Conservation (phyloP, 2,329 filamentous ascomycete species). For the Rutstroemia sydowiana region DNA sequence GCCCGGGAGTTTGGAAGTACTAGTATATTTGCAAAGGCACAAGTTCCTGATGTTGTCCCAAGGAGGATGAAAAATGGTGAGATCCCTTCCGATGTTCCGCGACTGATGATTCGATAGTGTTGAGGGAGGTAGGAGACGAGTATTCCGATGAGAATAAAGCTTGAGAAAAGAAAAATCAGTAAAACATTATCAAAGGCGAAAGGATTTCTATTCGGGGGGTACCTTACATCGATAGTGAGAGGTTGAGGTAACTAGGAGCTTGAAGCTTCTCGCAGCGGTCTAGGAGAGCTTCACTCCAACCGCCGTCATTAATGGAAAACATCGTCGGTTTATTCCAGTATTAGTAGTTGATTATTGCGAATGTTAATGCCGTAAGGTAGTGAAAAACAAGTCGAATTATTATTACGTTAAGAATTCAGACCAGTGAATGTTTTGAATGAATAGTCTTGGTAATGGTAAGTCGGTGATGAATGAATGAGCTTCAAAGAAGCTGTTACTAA, state of each 20-base stretch:
- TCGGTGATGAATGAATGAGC: background rate
- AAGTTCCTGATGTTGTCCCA: conserved; percentile 84
- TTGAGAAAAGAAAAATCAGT: conserved; percentile 5
- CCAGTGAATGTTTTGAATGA: too few relatives aligned
- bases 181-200: background rate
- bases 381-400: too few relatives aligned
- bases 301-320: background rate
- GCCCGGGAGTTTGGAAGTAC: conserved; percentile 74
- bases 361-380: too few relatives aligned
- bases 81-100: conserved; percentile 84
- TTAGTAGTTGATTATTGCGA: too few relatives aligned
- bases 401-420: too few relatives aligned
- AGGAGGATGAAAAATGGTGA: conserved; percentile 92
- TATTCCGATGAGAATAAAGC: conserved; percentile 76
- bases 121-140: conserved; percentile 91
- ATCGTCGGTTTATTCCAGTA: too few relatives aligned
- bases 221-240: conserved; percentile 44
- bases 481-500: background rate
- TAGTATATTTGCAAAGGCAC: conserved; percentile 86
- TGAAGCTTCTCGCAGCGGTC: conserved; percentile 43
- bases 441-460: background rate
- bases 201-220: background rate
- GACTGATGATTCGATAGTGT: conserved; percentile 81
- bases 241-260: conserved; percentile 44
- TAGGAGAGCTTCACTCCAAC: conserved; percentile 15